phyloP scores from a whole-genome alignment of 805 yeast genomes.

The Jamesozyma hellenica region DNA sequence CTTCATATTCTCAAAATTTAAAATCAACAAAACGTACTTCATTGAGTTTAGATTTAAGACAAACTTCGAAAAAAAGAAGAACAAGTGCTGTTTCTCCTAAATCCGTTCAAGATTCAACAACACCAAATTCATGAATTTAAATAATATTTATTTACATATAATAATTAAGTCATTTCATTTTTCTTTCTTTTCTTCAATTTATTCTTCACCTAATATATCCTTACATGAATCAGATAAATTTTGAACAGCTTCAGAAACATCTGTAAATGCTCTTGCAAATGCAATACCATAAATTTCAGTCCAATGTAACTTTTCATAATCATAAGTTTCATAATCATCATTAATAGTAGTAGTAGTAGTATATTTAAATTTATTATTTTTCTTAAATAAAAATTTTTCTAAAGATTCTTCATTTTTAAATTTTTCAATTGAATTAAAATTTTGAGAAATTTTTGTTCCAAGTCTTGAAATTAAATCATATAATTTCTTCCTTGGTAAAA shows the following conservation, averaged over 20 bases:
- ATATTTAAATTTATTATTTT: neutral
- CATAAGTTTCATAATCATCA: neutral
- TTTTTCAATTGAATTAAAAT: too few relatives aligned
- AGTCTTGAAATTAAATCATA: slow-evolving; percentile 32
- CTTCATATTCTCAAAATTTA: neutral
- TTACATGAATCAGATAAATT: slow-evolving; percentile 31
- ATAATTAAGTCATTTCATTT: too few relatives aligned
- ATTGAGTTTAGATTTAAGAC: neutral
- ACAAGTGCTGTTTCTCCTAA: slow-evolving; percentile 11
- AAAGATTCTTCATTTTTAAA: slow-evolving; percentile 1
- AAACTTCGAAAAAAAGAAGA: slow-evolving; percentile 8
- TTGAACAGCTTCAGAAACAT: slow-evolving; percentile 36
- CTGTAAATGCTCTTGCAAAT: slow-evolving; percentile 39
- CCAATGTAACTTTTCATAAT: slow-evolving; percentile 32
- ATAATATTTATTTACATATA: too few relatives aligned
- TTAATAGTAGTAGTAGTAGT: too few relatives aligned
- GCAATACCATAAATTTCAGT: slow-evolving; percentile 41
- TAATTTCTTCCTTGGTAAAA: slow-evolving; percentile 34
- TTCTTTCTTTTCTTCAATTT: too few relatives aligned
- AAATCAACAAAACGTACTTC: neutral
- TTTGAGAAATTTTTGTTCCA: slow-evolving; percentile 12
- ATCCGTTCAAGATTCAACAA: slow-evolving; percentile 1
- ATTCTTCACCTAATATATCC: slow-evolving; percentile 37
- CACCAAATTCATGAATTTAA: neutral
- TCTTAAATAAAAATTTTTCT: slow-evolving; percentile 8